Percentiles rank a stretch among this genome's conserved stretches.
Conservation (phyloP, 108 stramenopile species). For the Cyclotella cryptica region DNA sequence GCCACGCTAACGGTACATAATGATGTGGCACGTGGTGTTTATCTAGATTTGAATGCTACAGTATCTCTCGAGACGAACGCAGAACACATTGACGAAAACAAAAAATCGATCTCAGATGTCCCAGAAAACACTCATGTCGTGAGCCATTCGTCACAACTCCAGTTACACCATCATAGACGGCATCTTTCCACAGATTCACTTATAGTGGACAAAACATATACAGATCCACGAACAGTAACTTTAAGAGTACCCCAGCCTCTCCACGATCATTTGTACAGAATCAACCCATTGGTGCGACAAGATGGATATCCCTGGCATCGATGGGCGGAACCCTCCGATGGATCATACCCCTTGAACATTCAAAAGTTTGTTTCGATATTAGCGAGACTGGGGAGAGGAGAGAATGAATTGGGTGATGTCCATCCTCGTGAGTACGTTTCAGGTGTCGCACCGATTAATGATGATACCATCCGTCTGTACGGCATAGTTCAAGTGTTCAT, state of each 20-base stretch:
- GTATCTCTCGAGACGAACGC: too few species aligned
- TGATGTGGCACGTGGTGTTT: too few species aligned
- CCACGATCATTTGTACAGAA: background rate
- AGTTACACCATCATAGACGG: background rate
- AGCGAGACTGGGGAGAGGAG: slow-evolving; percentile 30
- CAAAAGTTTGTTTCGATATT: slow-evolving; percentile 31
- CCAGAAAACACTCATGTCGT: too few species aligned
- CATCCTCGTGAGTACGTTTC: slow-evolving; percentile 20
- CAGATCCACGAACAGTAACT: slow-evolving; percentile 24
- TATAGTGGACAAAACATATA: slow-evolving; percentile 1
- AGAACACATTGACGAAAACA: too few species aligned
- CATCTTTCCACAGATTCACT: background rate
- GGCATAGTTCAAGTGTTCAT: slow-evolving; percentile 22
- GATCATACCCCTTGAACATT: slow-evolving; percentile 27
- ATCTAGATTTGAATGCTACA: too few species aligned
- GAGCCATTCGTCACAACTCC: too few species aligned
- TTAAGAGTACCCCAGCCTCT: slow-evolving; percentile 20
- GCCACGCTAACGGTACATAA: too few species aligned
- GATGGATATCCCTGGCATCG: slow-evolving; percentile 52
- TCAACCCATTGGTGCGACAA: slow-evolving; percentile 25
- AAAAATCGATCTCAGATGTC: too few species aligned
- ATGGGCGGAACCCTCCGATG: slow-evolving; percentile 16
- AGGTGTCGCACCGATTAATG: background rate
- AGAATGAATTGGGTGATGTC: slow-evolving; percentile 26
- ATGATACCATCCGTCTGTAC: slow-evolving; percentile 17